Conservation (phyloP, 73 alveolate genomes). For the Tetrahymena thermophila region DNA sequence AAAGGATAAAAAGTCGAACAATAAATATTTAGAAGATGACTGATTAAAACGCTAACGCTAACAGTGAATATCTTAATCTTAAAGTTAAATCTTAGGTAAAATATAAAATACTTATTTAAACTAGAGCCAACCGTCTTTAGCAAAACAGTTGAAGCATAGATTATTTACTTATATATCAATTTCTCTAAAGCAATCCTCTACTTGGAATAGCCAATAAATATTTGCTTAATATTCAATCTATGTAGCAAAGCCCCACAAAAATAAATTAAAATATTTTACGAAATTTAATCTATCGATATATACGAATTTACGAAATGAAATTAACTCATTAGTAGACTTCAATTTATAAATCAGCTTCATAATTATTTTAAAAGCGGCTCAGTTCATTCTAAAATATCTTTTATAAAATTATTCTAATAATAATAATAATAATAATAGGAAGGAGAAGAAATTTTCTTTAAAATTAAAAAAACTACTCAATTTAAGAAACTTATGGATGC, state of each 20-base stretch:
- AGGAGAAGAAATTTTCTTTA: slow-evolving; percentile 41
- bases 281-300: too few species aligned
- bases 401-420: background rate
- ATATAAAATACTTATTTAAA: background rate
- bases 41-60: background rate
- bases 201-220: background rate
- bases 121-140: background rate
- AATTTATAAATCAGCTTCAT: background rate
- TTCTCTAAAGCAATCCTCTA: background rate
- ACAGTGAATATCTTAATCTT: background rate
- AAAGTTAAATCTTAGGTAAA: background rate
- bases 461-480: slow-evolving; percentile 22
- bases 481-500: slow-evolving; percentile 43
- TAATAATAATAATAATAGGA: background rate
- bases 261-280: background rate
- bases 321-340: background rate
- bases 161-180: too few species aligned
- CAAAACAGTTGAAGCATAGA: background rate
- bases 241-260: background rate
- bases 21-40: background rate
- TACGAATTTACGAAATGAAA: background rate
- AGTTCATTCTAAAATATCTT: background rate
- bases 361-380: background rate
- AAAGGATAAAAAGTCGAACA: background rate
- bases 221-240: background rate